Base-by-base conservation (phyloP, 176 grass and related monocot genomes). In the Calamus simplicifolius region DNA sequence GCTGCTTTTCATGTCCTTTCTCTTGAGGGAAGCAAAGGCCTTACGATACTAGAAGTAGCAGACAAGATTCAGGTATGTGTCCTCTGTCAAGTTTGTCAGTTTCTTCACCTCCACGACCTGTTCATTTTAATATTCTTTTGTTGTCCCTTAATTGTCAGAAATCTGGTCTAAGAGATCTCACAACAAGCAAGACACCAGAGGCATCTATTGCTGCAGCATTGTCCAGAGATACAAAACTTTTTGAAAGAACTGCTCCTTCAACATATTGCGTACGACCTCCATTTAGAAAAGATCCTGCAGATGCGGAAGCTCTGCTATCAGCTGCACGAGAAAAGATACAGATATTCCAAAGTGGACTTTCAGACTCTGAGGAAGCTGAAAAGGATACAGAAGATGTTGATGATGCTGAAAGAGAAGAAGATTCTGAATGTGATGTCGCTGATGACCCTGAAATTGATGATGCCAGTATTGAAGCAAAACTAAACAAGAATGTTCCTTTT, bases 181-280 rank as follows among this genome's bases (percentile, higher is more conserved):
- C 93, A 66, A 98, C 93, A 27, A 98, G 93, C 73, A 98, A 92
- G 81, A 98, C 87, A 56, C 93, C 93, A 3, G 93, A 98, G 72
- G 93, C 93, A 59, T 98, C 93, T 66, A 92, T 98, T 83, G 83
- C 87, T 38, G 93, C 87, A 49, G 93, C 93, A 60, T 79, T 98
- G 15, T 98, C 93, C 17, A 84, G 93, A 62, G 93, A 98, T 51
- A 82, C 76, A 27, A 88, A 88, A 27, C 87, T 98, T 77, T 98
- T 98, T 70, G 93, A 98, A 74, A 76, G 93, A 66, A 98, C 81
- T 16, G 93, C 93, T 48, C 93, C 93, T 58, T 98, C 73, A 1
- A 98, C 93, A 60, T 98, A 98, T 74, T 98, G 93, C 57, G 87
- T 98, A 54, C 82, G 83, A 51, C 19, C 84, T 30, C 84, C 87